These are phyloP conservation scores for Syzygium syzygioides DNA, from an alignment of 441 rosid genomes.

Conservation along the genomic window DNA sequence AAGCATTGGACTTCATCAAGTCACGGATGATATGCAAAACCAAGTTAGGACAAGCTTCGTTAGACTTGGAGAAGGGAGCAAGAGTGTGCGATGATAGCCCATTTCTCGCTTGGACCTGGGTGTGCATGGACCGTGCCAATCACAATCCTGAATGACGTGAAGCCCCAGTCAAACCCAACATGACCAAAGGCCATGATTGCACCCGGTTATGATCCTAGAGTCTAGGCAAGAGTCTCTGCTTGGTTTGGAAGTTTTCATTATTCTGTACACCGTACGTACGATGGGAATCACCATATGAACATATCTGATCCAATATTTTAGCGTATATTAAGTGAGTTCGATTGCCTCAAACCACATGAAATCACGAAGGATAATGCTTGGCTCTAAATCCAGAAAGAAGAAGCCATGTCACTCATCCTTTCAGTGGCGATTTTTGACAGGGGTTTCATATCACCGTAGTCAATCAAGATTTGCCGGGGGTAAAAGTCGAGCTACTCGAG, in stretches of 20 bases:
- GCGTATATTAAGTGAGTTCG: neutral
- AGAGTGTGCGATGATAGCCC: neutral
- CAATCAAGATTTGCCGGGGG: neutral
- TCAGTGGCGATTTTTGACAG: neutral
- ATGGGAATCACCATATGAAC: neutral
- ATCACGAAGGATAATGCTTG: rapidly evolving
- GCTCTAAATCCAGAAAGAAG: no score
- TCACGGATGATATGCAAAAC: neutral
- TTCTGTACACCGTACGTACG: neutral
- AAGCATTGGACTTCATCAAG: neutral
- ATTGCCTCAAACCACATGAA: neutral
- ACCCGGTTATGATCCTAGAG: neutral
- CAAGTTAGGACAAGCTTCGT: neutral
- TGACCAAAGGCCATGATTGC: neutral
- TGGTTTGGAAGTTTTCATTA: neutral
- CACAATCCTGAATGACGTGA: neutral
- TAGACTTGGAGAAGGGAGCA: neutral
- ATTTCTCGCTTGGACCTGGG: neutral
- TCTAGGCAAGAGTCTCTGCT: neutral
- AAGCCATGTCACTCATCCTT: neutral
- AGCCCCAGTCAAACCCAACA: neutral
- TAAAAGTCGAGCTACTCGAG: neutral
- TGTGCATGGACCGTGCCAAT: neutral
- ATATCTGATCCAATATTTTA: neutral
- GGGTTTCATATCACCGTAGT: neutral